phyloP scores from a whole-genome alignment of 176 grass and related monocot genomes.

The Carex scoparia region DNA sequence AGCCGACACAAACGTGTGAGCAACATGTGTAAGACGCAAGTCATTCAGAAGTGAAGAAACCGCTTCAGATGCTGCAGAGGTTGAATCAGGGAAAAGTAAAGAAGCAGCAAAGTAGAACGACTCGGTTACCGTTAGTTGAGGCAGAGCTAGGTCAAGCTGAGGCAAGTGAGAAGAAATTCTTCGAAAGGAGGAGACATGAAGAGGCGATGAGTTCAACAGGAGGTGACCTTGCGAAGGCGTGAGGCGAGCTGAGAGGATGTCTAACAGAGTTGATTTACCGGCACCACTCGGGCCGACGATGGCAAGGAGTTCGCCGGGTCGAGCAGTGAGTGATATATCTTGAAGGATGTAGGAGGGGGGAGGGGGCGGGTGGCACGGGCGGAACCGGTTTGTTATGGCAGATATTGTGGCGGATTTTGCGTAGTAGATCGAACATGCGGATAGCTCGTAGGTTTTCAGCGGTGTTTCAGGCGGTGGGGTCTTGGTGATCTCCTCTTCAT shows the following conservation, averaged over 20 bases:
- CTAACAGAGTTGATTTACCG: constrained; percentile 86
- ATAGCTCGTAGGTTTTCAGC: constrained; percentile 44
- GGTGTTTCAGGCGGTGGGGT: constrained; percentile 2
- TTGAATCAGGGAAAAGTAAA: constrained; percentile 33
- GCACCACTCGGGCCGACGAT: constrained; percentile 87
- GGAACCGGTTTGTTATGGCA: constrained; percentile 29
- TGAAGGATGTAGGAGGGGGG: constrained; percentile 68
- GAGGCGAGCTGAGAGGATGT: constrained; percentile 70
- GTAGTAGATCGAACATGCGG: constrained; percentile 80
- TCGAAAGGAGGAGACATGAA: constrained; percentile 56
- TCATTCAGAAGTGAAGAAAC: constrained; percentile 48
- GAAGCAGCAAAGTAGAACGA: constrained; percentile 80
- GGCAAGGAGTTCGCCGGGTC: constrained; percentile 72
- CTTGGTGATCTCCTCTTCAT: constrained; percentile 14
- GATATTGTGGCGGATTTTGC: constrained; percentile 42
- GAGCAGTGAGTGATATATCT: constrained; percentile 67
- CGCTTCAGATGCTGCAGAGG: not conserved
- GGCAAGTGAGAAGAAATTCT: constrained; percentile 74
- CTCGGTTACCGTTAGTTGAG: constrained; percentile 80
- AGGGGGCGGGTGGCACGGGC: constrained; percentile 31
- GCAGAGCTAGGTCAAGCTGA: constrained; percentile 57
- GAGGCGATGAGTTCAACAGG: constrained; percentile 54
- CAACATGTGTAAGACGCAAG: constrained; percentile 54
- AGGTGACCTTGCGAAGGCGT: constrained; percentile 56
- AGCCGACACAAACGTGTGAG: constrained; percentile 59